Evolutionary conservation across 768 basidiomycete genomes (phyloP), one percentile per base, ranked within the genome.

Genomic region (Suillus subalutaceus): DNA sequence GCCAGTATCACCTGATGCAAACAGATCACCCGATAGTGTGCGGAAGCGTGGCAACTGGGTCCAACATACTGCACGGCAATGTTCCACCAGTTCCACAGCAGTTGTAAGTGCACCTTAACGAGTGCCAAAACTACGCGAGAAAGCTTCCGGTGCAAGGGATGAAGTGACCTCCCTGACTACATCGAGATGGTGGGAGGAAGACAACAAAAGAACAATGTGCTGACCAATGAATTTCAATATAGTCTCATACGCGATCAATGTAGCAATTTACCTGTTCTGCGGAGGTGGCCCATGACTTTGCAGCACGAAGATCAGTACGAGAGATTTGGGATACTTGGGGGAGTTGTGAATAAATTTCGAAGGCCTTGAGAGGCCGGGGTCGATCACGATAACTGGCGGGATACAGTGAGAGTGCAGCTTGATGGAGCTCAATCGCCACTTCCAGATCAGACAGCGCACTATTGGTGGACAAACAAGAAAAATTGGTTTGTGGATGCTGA

Each of bases 51-150:
- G 70, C 0, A 75, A 63, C 41, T 80, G 79, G 16, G 70, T 68
- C 79, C 78, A 80, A 58, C 79, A 44, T 5, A 78, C 23, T 12
- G 75, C 74, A 12, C 72, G 67, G 1, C 74, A 74, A 30, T 78
- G 73, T 53, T 77, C 77, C 2, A 80, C 70, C 70, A 80, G 76
- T 53, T 81, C 79, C 6, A 81, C 66, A 38, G 73, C 73, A 80
- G 69, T 3, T 73, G 75, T n/a, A n/a, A 63, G 55, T 79, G 79
- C 6, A 78, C 68, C 2, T 66, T 44, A 44, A 75, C 76, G 30
- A 79, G 55, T 1, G 73, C 78, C 35, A 37, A 8, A 6, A 1
- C 35, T 56, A 70, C 73, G 71, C 3, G 71, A 59, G 5, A 71
- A 44, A n/a, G 73, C 74, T 35, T 76, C 61, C 20, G 66, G 66